Conservation (phyloP, 257 asterid species). For the Ligustrum vulgare region DNA sequence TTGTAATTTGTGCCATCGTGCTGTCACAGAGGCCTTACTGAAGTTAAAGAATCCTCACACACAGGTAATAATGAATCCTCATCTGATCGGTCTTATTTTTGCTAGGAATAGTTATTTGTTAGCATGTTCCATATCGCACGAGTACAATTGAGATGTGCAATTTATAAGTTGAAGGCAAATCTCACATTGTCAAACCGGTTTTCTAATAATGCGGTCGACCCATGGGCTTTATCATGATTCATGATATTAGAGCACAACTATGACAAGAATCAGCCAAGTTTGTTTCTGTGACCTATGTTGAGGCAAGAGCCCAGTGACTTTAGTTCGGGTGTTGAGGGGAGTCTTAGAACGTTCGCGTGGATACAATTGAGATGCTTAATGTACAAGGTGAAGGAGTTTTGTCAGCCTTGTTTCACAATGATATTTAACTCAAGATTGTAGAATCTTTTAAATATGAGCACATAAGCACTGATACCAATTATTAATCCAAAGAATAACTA, state of each 20-base stretch:
- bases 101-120: neutral
- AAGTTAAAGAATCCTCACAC: conserved; percentile 93
- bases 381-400: too few species aligned
- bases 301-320: too few species aligned
- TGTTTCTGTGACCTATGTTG: neutral
- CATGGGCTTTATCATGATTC: neutral
- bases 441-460: too few species aligned
- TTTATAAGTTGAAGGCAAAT: neutral
- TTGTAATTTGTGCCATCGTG: conserved; percentile 71
- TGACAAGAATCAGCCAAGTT: neutral
- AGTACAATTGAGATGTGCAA: neutral
- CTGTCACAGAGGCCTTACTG: conserved; percentile 62
- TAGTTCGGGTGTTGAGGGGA: too few species aligned
- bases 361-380: too few species aligned
- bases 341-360: too few species aligned
- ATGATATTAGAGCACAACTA: neutral
- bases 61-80: conserved; percentile 44
- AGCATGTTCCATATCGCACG: neutral
- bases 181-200: neutral
- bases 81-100: neutral
- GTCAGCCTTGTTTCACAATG: too few species aligned
- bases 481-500: too few species aligned
- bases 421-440: too few species aligned
- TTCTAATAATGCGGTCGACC: neutral
- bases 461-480: too few species aligned